Percentiles rank a stretch among this genome's conserved stretches.
phyloP scores from a whole-genome alignment of 1,284 basidiomycete species.

The Cryptococcus sp. region DNA sequence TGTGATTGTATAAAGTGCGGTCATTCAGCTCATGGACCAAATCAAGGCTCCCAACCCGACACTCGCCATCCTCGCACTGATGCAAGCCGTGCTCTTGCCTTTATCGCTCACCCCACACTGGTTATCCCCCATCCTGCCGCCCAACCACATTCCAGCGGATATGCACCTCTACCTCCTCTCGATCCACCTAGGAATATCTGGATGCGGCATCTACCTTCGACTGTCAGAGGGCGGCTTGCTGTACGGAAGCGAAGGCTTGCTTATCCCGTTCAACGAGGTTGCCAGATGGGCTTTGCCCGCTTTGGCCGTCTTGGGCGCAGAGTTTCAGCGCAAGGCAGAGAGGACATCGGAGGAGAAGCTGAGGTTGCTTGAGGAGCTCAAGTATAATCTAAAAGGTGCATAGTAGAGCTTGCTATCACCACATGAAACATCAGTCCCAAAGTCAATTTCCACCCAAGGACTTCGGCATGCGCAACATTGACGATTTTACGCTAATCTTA shows the following conservation, averaged over 20 bases:
- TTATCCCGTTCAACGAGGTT: slow-evolving; percentile 19
- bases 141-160: slow-evolving; percentile 11
- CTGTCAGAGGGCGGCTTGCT: background rate
- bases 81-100: slow-evolving; percentile 34
- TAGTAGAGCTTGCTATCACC: slow-evolving; percentile 6
- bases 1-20: slow-evolving; percentile 7
- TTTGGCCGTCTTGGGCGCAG: slow-evolving; percentile 33
- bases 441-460: background rate
- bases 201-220: slow-evolving; percentile 12
- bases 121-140: slow-evolving; percentile 19
- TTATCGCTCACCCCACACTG: slow-evolving; percentile 35
- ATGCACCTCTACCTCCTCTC: slow-evolving; percentile 33
- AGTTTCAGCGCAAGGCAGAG: slow-evolving; percentile 38
- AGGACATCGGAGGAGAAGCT: slow-evolving; percentile 27
- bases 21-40: slow-evolving; percentile 15
- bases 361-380: slow-evolving; percentile 29
- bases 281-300: slow-evolving; percentile 37
- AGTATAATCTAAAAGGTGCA: slow-evolving; percentile 43
- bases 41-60: slow-evolving; percentile 11
- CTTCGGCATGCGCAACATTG: too few relatives aligned
- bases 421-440: background rate
- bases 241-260: background rate
- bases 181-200: slow-evolving; percentile 9
- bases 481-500: too few relatives aligned
- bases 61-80: slow-evolving; percentile 11